phyloP scores from a whole-genome alignment of 345 rosid species.

The Brassica juncea region DNA sequence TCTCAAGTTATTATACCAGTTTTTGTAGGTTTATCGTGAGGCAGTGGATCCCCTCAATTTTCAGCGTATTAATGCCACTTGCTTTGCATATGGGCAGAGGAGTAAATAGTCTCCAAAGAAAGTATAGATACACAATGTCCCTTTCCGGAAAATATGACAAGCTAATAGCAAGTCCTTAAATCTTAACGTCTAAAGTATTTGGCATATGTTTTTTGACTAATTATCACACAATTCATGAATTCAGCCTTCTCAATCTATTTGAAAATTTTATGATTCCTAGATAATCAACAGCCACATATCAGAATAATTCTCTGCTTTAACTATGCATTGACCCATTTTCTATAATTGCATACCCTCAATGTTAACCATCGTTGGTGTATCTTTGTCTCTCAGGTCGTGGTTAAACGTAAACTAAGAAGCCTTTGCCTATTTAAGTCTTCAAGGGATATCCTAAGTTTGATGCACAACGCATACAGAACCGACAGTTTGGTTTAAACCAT shows the following conservation, averaged over 20 bases:
- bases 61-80: constrained; percentile 90
- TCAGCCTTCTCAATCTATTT: background rate
- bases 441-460: constrained; percentile 86
- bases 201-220: background rate
- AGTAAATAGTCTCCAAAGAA: constrained; percentile 45
- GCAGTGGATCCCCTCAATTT: constrained; percentile 94
- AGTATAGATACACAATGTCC: constrained; percentile 22
- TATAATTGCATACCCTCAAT: background rate
- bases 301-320: constrained; percentile 7
- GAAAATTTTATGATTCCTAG: background rate
- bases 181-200: constrained; percentile 20
- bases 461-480: constrained; percentile 90
- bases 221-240: background rate
- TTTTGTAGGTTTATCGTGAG: constrained; percentile 75
- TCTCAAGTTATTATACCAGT: constrained; percentile 17
- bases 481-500: constrained; percentile 50
- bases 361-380: background rate
- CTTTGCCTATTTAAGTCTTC: constrained; percentile 90
- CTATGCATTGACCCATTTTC: background rate
- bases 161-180: constrained; percentile 15
- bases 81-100: constrained; percentile 98
- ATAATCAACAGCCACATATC: constrained; percentile 7
- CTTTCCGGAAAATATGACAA: background rate
- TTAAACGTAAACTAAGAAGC: constrained; percentile 94
- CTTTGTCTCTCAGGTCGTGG: constrained; percentile 73